Evolutionary conservation across 805 yeast genomes (phyloP).

Genomic region (Myxozyma udenii): DNA sequence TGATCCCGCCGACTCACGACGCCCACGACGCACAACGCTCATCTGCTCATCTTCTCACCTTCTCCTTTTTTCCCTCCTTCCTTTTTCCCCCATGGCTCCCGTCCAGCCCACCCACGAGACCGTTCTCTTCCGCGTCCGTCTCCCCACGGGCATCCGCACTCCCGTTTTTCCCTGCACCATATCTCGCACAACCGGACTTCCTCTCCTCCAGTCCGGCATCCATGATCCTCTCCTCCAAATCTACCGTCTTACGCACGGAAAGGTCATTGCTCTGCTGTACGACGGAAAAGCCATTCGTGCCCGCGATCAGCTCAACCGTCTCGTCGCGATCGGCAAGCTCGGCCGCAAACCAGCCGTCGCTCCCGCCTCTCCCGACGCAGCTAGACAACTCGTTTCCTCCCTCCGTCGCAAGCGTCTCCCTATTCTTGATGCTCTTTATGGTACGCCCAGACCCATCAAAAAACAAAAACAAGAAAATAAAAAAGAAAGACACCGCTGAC

Average conservation of each 20-base stretch:
- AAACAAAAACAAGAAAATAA: no score
- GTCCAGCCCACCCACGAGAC: slow-evolving; percentile 16
- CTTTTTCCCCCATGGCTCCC: background rate
- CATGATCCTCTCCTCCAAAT: slow-evolving; percentile 15
- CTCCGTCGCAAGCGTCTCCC: slow-evolving; percentile 10
- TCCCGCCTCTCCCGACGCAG: slow-evolving; percentile 2
- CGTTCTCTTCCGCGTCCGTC: slow-evolving; percentile 22
- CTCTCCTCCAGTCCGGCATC: slow-evolving; percentile 10
- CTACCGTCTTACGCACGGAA: slow-evolving; percentile 10
- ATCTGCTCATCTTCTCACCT: background rate
- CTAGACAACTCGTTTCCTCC: background rate
- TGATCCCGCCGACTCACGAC: background rate
- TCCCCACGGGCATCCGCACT: slow-evolving; percentile 10
- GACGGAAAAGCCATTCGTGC: slow-evolving; percentile 24
- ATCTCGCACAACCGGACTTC: slow-evolving; percentile 24
- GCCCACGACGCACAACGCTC: background rate
- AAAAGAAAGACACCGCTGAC: no score
- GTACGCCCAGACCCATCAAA: slow-evolving; percentile 1
- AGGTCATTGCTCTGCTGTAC: slow-evolving; percentile 16
- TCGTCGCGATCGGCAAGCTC: slow-evolving; percentile 24
- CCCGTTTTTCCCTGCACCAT: slow-evolving; percentile 19
- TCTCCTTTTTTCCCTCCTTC: background rate
- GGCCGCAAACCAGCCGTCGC: slow-evolving; percentile 15
- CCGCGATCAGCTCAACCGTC: slow-evolving; percentile 23
- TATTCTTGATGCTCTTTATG: slow-evolving; percentile 19